phyloP scores from a whole-genome alignment of 495 filamentous ascomycete species.

The Penicillium longicatenatum region DNA sequence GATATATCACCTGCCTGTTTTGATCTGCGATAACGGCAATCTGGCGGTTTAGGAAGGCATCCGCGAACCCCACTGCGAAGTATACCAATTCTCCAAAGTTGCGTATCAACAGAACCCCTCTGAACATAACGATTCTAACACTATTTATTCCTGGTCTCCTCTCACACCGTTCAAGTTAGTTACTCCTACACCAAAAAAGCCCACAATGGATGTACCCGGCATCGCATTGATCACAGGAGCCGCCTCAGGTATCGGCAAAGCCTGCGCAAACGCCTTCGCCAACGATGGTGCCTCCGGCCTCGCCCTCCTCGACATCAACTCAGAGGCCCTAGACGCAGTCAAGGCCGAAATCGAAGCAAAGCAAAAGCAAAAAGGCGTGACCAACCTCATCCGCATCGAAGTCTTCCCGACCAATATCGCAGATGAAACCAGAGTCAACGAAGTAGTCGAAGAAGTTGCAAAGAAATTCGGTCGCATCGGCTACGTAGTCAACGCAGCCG shows the following conservation, averaged over 20 bases:
- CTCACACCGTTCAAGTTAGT: neutral
- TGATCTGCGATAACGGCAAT: constrained; percentile 3
- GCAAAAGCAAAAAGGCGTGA: neutral
- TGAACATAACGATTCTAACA: too few relatives aligned
- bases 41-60: constrained; percentile 6
- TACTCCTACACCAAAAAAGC: too few relatives aligned
- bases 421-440: constrained; percentile 33
- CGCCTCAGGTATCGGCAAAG: constrained; percentile 26
- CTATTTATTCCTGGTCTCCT: neutral
- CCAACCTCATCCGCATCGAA: constrained; percentile 13
- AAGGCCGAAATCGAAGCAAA: constrained; percentile 20
- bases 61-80: constrained; percentile 8
- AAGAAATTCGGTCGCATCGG: constrained; percentile 42
- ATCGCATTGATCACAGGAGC: constrained; percentile 29
- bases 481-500: constrained; percentile 47
- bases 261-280: constrained; percentile 21
- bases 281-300: constrained; percentile 24
- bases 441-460: constrained; percentile 27
- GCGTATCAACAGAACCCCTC: neutral
- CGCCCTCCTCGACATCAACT: constrained; percentile 20
- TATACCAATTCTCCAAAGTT: neutral
- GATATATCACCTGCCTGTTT: neutral
- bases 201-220: constrained; percentile 23
- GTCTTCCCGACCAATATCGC: constrained; percentile 33
- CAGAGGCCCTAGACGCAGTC: constrained; percentile 17